A percentile compares a stretch with the other conserved stretches of the same genome.
Evolutionary conservation across 208 protist genomes (phyloP).

Genomic region (Naegleria gruberi): DNA sequence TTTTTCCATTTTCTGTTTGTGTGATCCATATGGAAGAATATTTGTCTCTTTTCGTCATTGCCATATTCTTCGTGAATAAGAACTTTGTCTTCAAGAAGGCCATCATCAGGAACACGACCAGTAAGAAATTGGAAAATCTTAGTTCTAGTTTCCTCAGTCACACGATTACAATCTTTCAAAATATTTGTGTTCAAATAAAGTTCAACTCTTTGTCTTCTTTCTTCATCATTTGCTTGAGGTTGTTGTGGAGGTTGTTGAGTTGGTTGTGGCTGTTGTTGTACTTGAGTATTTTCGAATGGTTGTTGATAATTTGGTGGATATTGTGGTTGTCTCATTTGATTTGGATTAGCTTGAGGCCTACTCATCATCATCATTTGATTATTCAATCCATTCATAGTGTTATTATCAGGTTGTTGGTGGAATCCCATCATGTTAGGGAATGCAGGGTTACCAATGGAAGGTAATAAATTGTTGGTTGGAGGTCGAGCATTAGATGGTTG

Average conservation of each 20-base stretch:
- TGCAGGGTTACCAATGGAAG: not conserved
- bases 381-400: too few species aligned
- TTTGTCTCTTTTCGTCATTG: not conserved
- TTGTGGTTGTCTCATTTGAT: not conserved
- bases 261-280: not conserved
- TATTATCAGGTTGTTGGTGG: too few species aligned
- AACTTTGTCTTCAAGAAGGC: not conserved
- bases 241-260: not conserved
- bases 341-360: not conserved
- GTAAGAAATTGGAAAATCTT: not conserved
- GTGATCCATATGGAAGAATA: conserved; percentile 1
- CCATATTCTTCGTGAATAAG: not conserved
- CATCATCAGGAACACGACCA: not conserved
- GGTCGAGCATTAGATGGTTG: not conserved
- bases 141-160: not conserved
- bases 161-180: not conserved
- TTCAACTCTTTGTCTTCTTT: not conserved
- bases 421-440: too few species aligned
- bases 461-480: not conserved
- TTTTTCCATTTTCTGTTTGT: not conserved
- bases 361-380: not conserved
- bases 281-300: too few species aligned
- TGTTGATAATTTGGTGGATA: not conserved
- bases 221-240: not conserved
- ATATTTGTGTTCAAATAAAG: not conserved